Evolutionary conservation across 345 rosid species (phyloP), one percentile per base, ranked within the genome.

Genomic region (Capsella bursapastoris): DNA sequence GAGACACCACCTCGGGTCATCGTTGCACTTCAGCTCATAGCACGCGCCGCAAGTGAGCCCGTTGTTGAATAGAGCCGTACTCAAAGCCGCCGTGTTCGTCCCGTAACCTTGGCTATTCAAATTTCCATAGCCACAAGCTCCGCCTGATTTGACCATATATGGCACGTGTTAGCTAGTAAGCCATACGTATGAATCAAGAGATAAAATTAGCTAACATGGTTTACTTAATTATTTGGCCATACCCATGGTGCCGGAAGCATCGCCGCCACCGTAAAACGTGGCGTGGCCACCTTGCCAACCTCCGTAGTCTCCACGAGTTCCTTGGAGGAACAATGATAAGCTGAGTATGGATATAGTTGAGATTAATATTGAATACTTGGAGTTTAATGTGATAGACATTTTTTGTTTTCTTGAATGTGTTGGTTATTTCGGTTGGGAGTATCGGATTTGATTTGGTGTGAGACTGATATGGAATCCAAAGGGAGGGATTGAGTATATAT

Each of bases 241-340:
- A 88, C 96, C 93, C 93, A 90, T 90, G 45, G 96, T 90, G 82
- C 93, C 91, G 32, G 93, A 83, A 28, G 96, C 96, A 35, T 90
- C 96, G 0, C 86, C 90, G 2, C 93, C 96, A 5, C 96, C 96
- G 64, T 90, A 90, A 75, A 90, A 90, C 10, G 96, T 90, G 50
- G 93, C 96, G 56, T 88, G 93, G 3, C 83, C 91, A 16, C 86
- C 25, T 71, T 85, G 66, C 97, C 98, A 90, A 3, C 91, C 95
- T 3, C 91, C 93, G 49, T 68, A 40, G 79, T 89, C 90, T 6
- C 80, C 95, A 50, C 15, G 78, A 74, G 80, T 40, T n/a, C 61
- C 81, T 11, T 37, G 71, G 34, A 89, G 48, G 78, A 61, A 35
- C 53, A 59, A 32, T 70, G 58, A 3, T 55, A 69, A 34, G 50